Base-by-base conservation (phyloP, 2,329 filamentous ascomycete species). In the Canariomyces notabilis region DNA sequence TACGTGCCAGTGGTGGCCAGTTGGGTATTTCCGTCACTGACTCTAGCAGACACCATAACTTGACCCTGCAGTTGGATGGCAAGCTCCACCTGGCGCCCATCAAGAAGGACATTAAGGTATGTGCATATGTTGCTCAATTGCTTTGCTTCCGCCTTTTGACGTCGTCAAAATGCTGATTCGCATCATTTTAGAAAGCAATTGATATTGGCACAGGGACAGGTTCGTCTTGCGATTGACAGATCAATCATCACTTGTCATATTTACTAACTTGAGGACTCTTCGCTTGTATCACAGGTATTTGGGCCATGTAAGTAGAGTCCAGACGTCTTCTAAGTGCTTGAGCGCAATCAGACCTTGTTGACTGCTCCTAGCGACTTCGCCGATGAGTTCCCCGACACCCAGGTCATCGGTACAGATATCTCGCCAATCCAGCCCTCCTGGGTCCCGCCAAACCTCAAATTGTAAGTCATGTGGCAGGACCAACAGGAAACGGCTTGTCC, bases 341-440 rank as follows among this genome's bases (percentile, higher is more conserved):
- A 4, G 26, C 9, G 3, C 4, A 29, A 3, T 8, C 7, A 26
- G 9, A 11, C 4, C 22, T 26, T 29, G 14, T 12, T 29, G 14
- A 29, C 26, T 8, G 26, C 26, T 29, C 26, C 14, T 9, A 29
- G 26, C 50, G 77, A 79, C 52, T 62, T 68, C 42, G 61, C 67
- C 53, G 60, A 75, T 42, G 49, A 65, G 5, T 69, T 70, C 32
- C 73, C 74, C 22, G 57, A 65, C 51, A 68, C 59, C 52, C 66
- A 58, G 64, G 77, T 63, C 11, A 71, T 70, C 39, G 76, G 77
- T 18, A 76, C 74, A 11, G 77, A 80, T 56, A 65, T 80, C n/a
- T 77, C 75, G 4, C 75, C 76, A 1, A 77, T 78, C 11, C 77
- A 80, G 52, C 76, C 76, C 1, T 64, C 62, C 16, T 76, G 74